phyloP scores from a whole-genome alignment of 345 rosid species.

The Noccaea caerulescens region DNA sequence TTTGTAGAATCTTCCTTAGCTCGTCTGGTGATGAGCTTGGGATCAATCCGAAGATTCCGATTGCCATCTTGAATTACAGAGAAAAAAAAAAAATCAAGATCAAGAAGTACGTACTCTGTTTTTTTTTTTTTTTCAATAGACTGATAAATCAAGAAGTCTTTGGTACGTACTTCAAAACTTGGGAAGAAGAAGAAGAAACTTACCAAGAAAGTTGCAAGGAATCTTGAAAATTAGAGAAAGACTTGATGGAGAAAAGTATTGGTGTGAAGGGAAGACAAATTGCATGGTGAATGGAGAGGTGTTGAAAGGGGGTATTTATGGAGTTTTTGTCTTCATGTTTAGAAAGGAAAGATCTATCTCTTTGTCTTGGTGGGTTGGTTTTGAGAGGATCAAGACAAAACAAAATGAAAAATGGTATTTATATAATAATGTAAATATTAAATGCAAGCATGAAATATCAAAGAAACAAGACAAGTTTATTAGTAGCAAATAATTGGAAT shows the following conservation, averaged over 20 bases:
- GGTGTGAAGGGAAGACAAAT: conserved; percentile 33
- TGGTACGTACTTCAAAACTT: conserved; percentile 10
- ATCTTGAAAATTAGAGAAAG: not conserved
- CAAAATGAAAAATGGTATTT: not conserved
- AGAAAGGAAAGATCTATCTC: conserved; percentile 21
- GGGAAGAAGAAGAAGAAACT: conserved; percentile 10
- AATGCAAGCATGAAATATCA: conserved; percentile 2
- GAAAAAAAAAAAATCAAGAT: not conserved
- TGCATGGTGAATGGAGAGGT: conserved; percentile 43
- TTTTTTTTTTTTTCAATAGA: not conserved
- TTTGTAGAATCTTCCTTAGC: conserved; percentile 51
- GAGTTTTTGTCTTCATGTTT: conserved; percentile 31
- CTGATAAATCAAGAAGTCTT: conserved; percentile 19
- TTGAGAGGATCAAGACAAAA: conserved; percentile 22
- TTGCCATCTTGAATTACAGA: conserved; percentile 48
- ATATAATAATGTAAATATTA: not conserved
- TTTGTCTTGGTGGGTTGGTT: conserved; percentile 29
- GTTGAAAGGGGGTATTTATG: conserved; percentile 34
- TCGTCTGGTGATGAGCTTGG: conserved; percentile 63
- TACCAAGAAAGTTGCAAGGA: conserved; percentile 34
- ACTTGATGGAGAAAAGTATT: conserved; percentile 36
- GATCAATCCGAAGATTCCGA: conserved; percentile 56
- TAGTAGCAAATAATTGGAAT: not conserved
- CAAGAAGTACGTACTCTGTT: conserved; percentile 13
- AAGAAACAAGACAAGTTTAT: not conserved